phyloP scores from a whole-genome alignment of 805 yeast genomes.

The Kluyveromyces siamensis region DNA sequence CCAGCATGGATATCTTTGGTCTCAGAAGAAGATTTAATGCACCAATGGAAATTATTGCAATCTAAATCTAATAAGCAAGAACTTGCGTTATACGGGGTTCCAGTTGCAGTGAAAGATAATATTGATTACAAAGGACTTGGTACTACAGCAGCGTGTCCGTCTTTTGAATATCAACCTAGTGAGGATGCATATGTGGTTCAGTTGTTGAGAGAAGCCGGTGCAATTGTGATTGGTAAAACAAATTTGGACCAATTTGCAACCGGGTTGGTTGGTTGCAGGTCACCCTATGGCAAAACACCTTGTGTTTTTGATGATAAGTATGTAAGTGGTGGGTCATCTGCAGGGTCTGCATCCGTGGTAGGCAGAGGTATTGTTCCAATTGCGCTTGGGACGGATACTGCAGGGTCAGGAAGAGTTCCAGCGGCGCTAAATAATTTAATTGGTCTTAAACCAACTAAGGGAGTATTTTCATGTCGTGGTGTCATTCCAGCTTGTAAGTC shows the following conservation, averaged over 20 bases:
- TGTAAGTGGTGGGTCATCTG: slow-evolving; percentile 92
- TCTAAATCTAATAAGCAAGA: slow-evolving; percentile 44
- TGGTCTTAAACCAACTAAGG: slow-evolving; percentile 90
- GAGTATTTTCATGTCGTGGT: slow-evolving; percentile 77
- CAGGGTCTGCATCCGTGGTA: slow-evolving; percentile 91
- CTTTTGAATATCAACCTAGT: slow-evolving; percentile 59
- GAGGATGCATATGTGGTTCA: slow-evolving; percentile 70
- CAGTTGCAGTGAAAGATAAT: slow-evolving; percentile 90
- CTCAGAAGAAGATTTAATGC: slow-evolving; percentile 47
- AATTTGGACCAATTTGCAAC: slow-evolving; percentile 97
- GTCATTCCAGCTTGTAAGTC: slow-evolving; percentile 98
- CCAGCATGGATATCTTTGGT: slow-evolving; percentile 92
- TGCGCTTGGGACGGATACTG: slow-evolving; percentile 92
- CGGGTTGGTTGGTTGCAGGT: slow-evolving; percentile 89
- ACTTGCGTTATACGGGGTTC: slow-evolving; percentile 83
- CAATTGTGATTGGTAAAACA: slow-evolving; percentile 87
- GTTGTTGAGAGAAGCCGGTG: slow-evolving; percentile 79
- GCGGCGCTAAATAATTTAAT: slow-evolving; percentile 87
- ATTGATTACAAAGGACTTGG: slow-evolving; percentile 75
- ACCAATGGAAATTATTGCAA: slow-evolving; percentile 74
- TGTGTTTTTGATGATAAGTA: slow-evolving; percentile 67
- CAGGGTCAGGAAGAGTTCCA: slow-evolving; percentile 97
- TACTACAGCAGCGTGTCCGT: slow-evolving; percentile 95
- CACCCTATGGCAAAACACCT: slow-evolving; percentile 88
- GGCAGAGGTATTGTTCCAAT: slow-evolving; percentile 85